Evolutionary conservation across 768 basidiomycete species (phyloP).

Genomic region (Exidia glandulosa): DNA sequence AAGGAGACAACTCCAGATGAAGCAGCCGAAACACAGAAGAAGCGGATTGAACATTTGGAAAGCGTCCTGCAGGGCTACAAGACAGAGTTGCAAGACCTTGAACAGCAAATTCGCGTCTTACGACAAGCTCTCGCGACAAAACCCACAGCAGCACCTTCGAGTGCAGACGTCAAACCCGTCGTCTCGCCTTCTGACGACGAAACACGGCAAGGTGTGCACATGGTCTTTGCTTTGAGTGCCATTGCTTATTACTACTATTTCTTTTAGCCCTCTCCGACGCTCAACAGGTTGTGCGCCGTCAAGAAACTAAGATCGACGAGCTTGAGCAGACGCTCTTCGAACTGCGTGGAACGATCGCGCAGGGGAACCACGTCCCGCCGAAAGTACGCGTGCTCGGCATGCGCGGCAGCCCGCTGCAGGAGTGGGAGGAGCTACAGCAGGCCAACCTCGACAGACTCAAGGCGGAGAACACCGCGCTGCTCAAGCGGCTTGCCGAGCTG

Average conservation of each 20-base stretch:
- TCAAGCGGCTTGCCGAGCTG: constrained; percentile 53
- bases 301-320: constrained; percentile 47
- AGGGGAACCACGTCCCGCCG: constrained; percentile 65
- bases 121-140: neutral
- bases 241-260: neutral
- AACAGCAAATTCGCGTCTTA: constrained; percentile 26
- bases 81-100: constrained; percentile 31
- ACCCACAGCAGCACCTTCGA: neutral
- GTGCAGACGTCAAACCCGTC: neutral
- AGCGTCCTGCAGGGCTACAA: constrained; percentile 43
- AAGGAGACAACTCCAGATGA: constrained; percentile 20
- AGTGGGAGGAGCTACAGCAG: constrained; percentile 67
- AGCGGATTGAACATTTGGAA: constrained; percentile 46
- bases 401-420: constrained; percentile 69
- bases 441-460: constrained; percentile 65
- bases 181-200: neutral
- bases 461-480: constrained; percentile 73
- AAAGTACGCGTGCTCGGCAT: constrained; percentile 58
- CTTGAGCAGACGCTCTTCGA: constrained; percentile 74
- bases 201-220: neutral
- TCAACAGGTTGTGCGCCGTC: constrained; percentile 23
- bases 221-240: neutral
- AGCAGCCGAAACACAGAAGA: constrained; percentile 19
- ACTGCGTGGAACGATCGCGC: constrained; percentile 62
- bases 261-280: constrained; percentile 37